These are phyloP conservation scores for Rhizophagus clarus DNA, from an alignment of 192 early-diverging fungal genomes.

Conservation along the genomic window DNA sequence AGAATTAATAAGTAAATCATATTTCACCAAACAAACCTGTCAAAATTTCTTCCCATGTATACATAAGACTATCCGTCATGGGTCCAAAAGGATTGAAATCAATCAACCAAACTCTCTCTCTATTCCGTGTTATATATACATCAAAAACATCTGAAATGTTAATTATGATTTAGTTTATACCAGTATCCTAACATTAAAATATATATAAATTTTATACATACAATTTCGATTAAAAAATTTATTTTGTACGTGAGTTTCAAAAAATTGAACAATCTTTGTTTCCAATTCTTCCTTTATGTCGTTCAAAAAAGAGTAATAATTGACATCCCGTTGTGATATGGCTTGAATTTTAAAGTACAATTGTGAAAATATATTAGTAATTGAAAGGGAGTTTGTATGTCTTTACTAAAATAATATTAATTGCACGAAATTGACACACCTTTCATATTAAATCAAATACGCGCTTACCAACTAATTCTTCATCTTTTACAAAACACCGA, in stretches of 20 bases:
- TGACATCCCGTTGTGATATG: conserved; percentile 86
- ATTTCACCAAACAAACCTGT: conserved; percentile 24
- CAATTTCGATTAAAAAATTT: conserved; percentile 70
- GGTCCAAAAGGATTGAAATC: conserved; percentile 91
- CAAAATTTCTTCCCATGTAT: conserved; percentile 78
- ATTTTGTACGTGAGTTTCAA: conserved; percentile 58
- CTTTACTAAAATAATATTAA: neutral
- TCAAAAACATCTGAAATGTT: conserved; percentile 79
- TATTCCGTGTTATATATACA: conserved; percentile 73
- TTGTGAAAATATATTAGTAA: neutral
- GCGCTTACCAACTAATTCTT: conserved; percentile 68
- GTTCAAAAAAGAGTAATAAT: conserved; percentile 78
- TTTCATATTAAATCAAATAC: neutral
- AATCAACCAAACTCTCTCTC: conserved; percentile 70
- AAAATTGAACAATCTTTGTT: conserved; percentile 66
- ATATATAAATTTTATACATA: conserved; percentile 40
- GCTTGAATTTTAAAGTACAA: conserved; percentile 35
- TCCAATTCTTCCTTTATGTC: conserved; percentile 61
- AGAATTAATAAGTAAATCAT: conserved; percentile 8
- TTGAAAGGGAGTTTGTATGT: neutral
- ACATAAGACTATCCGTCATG: conserved; percentile 83
- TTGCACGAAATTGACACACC: neutral
- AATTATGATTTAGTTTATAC: neutral
- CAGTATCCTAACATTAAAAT: neutral
- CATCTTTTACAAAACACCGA: conserved; percentile 85